phyloP scores from a whole-genome alignment of 139 green algal species.

The Eudorina sp. region DNA sequence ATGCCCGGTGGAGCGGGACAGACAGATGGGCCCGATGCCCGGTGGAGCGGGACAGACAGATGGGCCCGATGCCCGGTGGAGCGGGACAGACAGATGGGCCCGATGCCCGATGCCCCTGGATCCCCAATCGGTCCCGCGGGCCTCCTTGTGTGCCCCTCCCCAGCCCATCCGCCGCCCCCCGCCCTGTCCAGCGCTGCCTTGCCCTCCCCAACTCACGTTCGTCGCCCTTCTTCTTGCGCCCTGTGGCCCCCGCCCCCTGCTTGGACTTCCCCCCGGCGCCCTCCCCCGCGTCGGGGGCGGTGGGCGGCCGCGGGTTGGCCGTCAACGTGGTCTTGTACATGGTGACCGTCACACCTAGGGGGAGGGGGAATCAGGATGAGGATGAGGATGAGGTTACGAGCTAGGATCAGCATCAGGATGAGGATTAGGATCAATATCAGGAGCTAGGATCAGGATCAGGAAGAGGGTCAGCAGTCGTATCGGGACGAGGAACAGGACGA shows the following conservation, averaged over 20 bases:
- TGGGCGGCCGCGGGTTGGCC: not conserved
- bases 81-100: too few relatives aligned
- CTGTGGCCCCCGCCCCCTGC: not conserved
- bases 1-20: too few relatives aligned
- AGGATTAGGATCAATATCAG: too few relatives aligned
- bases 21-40: too few relatives aligned
- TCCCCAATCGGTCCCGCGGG: not conserved
- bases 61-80: too few relatives aligned
- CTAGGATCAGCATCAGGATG: too few relatives aligned
- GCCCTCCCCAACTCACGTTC: not conserved
- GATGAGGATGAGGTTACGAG: not conserved
- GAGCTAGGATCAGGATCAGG: too few relatives aligned
- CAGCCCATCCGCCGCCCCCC: not conserved
- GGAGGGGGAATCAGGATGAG: not conserved
- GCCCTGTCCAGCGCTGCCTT: not conserved
- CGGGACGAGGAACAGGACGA: too few relatives aligned
- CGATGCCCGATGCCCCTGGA: too few relatives aligned
- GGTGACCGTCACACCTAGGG: not conserved
- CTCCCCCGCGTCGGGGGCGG: not conserved
- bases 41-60: too few relatives aligned
- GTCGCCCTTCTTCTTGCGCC: constrained; percentile 35
- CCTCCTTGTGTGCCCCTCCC: not conserved
- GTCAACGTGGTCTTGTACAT: not conserved
- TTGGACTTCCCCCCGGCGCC: not conserved
- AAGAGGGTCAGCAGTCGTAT: too few relatives aligned